These are phyloP conservation scores for Fusarium verrucosum DNA, from an alignment of 2,329 filamentous ascomycete genomes.

Conservation along the genomic window DNA sequence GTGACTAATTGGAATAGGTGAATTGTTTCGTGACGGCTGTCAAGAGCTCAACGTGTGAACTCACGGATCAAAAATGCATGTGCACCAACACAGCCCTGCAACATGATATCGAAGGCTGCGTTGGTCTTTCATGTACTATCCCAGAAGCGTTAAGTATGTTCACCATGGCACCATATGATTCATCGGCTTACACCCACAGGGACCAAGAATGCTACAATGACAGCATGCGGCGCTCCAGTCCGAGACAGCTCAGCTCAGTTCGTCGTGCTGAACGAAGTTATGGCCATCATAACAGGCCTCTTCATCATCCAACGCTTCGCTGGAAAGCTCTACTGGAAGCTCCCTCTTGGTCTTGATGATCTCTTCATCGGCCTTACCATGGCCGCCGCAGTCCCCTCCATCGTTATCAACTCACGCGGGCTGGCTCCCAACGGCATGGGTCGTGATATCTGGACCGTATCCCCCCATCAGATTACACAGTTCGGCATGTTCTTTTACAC, in stretches of 20 bases:
- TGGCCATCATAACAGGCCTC: slow-evolving; percentile 48
- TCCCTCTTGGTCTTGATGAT: slow-evolving; percentile 53
- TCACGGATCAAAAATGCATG: slow-evolving; percentile 45
- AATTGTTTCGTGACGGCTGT: slow-evolving; percentile 42
- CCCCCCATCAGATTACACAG: slow-evolving; percentile 52
- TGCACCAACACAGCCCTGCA: slow-evolving; percentile 46
- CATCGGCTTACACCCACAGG: slow-evolving; percentile 20
- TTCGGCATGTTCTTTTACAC: slow-evolving; percentile 57
- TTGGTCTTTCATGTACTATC: slow-evolving; percentile 44
- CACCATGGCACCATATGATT: neutral
- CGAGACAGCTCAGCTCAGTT: slow-evolving; percentile 45
- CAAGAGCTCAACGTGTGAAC: slow-evolving; percentile 41
- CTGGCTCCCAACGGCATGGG: slow-evolving; percentile 56
- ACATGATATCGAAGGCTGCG: slow-evolving; percentile 41
- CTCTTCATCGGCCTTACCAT: slow-evolving; percentile 47
- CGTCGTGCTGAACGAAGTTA: slow-evolving; percentile 35
- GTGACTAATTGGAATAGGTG: slow-evolving; percentile 30
- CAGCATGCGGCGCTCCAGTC: slow-evolving; percentile 42
- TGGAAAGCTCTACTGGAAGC: slow-evolving; percentile 48
- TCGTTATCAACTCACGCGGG: slow-evolving; percentile 47
- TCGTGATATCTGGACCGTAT: slow-evolving; percentile 61
- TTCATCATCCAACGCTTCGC: slow-evolving; percentile 56
- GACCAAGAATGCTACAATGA: slow-evolving; percentile 42
- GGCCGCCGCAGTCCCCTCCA: slow-evolving; percentile 43
- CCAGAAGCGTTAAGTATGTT: slow-evolving; percentile 47